These are phyloP conservation scores for Endocarpon pusillum DNA, from an alignment of 495 filamentous ascomycete genomes.

Conservation along the genomic window DNA sequence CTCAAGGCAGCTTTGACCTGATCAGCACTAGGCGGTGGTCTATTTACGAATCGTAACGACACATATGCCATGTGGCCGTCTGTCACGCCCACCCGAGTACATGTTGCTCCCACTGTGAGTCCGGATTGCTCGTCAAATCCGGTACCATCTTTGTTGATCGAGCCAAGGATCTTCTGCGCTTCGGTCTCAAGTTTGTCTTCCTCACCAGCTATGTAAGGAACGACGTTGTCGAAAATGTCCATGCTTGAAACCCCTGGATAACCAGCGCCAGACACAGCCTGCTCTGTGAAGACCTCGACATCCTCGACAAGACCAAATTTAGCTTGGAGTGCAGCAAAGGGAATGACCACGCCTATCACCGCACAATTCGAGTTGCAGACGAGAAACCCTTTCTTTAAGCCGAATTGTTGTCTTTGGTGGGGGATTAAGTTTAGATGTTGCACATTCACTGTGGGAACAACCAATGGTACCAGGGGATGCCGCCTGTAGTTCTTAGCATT, in stretches of 20 bases:
- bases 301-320: slow-evolving; percentile 57
- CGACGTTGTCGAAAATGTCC: slow-evolving; percentile 65
- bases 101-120: slow-evolving; percentile 58
- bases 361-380: slow-evolving; percentile 88
- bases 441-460: slow-evolving; percentile 73
- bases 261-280: slow-evolving; percentile 74
- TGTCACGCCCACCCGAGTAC: slow-evolving; percentile 67
- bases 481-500: slow-evolving; percentile 83
- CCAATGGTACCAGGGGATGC: slow-evolving; percentile 65
- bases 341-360: slow-evolving; percentile 75
- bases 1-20: slow-evolving; percentile 52
- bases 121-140: slow-evolving; percentile 45
- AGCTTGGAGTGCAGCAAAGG: slow-evolving; percentile 67
- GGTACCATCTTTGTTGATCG: slow-evolving; percentile 43
- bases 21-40: slow-evolving; percentile 38
- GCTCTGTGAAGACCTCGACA: slow-evolving; percentile 73
- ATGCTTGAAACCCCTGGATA: slow-evolving; percentile 70
- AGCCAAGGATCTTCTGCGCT: slow-evolving; percentile 69
- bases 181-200: slow-evolving; percentile 80
- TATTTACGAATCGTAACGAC: slow-evolving; percentile 50
- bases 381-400: slow-evolving; percentile 60
- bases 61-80: slow-evolving; percentile 79
- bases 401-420: slow-evolving; percentile 48
- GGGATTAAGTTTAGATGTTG: slow-evolving; percentile 62
- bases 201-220: slow-evolving; percentile 74